Conservation (phyloP, 495 filamentous ascomycete genomes). For the Astrothelium subdiscretum region DNA sequence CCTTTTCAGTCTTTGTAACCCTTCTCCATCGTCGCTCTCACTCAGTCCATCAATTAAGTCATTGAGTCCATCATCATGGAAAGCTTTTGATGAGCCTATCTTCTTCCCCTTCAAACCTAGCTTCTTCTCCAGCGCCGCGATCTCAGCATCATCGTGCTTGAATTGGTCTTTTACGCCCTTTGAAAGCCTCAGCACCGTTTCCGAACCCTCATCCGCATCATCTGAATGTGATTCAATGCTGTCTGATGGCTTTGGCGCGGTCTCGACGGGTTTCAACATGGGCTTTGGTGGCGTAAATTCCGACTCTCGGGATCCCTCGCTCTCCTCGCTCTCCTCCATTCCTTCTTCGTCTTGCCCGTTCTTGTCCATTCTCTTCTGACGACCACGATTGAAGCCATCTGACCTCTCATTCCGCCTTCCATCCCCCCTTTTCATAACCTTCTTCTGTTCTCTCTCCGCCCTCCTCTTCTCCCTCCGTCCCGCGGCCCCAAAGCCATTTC, state of each 20-base stretch:
- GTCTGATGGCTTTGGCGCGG: not conserved
- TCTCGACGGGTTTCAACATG: slow-evolving; percentile 2
- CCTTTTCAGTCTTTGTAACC: not conserved
- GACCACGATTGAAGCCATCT: not conserved
- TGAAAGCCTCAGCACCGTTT: slow-evolving; percentile 25
- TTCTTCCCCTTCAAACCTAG: slow-evolving; percentile 75
- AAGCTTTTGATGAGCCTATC: slow-evolving; percentile 52
- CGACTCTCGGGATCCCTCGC: slow-evolving; percentile 2
- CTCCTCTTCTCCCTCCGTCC: slow-evolving; percentile 52
- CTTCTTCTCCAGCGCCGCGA: slow-evolving; percentile 78
- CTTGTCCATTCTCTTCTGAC: slow-evolving; percentile 18
- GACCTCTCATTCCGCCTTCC: slow-evolving; percentile 15
- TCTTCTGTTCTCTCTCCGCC: slow-evolving; percentile 46
- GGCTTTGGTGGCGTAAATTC: slow-evolving; percentile 4
- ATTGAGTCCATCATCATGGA: slow-evolving; percentile 76
- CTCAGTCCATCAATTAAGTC: slow-evolving; percentile 63
- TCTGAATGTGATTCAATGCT: not conserved
- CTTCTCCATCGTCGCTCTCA: slow-evolving; percentile 35
- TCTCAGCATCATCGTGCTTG: slow-evolving; percentile 69
- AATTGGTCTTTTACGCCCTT: slow-evolving; percentile 53
- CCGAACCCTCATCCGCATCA: slow-evolving; percentile 4
- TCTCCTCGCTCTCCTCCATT: slow-evolving; percentile 20
- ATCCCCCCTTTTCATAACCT: slow-evolving; percentile 23
- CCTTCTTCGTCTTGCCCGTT: slow-evolving; percentile 22
- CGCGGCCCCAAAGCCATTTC: slow-evolving; percentile 29